These are phyloP conservation scores for Entelexis paramagnoliae DNA, from an alignment of 1,139 yeast genomes.

Conservation along the genomic window DNA sequence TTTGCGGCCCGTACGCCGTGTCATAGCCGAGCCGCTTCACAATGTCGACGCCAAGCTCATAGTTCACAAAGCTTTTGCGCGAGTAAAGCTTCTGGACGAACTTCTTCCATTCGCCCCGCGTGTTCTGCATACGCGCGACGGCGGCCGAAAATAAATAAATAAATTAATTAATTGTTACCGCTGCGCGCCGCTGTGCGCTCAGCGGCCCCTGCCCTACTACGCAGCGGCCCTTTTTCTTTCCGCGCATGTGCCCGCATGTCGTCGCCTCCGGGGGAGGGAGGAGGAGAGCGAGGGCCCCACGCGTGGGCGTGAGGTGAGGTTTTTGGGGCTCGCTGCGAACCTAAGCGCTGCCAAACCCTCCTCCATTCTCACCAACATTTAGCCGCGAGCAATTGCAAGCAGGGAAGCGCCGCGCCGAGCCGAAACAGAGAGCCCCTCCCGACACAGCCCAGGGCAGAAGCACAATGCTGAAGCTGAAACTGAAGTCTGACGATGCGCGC, in stretches of 20 bases:
- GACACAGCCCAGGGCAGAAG: neutral
- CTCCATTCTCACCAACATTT: too few species aligned
- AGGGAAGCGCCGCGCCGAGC: too few species aligned
- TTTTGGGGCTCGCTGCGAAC: too few species aligned
- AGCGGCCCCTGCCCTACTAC: too few species aligned
- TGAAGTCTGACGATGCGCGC: conserved; percentile 20
- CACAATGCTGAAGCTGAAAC: conserved; percentile 30
- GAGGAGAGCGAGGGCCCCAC: too few species aligned
- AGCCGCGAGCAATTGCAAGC: too few species aligned
- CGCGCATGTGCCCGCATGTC: too few species aligned
- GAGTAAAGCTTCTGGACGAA: conserved; percentile 22
- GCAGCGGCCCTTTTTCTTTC: too few species aligned
- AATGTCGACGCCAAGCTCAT: conserved; percentile 18
- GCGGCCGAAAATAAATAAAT: neutral
- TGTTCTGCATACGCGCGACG: conserved; percentile 19
- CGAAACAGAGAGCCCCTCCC: neutral
- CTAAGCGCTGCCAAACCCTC: too few species aligned
- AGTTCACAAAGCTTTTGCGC: conserved; percentile 22
- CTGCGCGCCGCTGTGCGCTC: too few species aligned
- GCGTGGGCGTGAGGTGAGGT: too few species aligned
- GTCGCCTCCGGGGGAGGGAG: too few species aligned
- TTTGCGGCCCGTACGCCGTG: conserved; percentile 25
- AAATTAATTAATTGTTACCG: neutral
- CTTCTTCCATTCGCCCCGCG: conserved; percentile 22
- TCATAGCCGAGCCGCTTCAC: conserved; percentile 21